These are phyloP conservation scores for Penicillium sp. DNA, from an alignment of 2,329 filamentous ascomycete species.

Conservation along the genomic window DNA sequence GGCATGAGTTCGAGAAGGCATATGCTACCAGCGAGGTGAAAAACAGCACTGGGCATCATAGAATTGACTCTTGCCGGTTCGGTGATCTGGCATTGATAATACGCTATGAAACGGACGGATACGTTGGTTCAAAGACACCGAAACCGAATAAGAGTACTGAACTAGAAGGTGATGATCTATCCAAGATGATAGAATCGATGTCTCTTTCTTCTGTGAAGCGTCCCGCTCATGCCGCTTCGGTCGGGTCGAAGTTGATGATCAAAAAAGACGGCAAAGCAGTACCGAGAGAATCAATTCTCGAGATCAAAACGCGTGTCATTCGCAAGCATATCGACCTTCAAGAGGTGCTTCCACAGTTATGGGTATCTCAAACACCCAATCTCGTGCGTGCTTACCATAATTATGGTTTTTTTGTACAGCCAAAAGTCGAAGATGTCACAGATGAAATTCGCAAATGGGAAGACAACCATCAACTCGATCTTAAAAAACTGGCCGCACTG, in stretches of 20 bases:
- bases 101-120: conserved; percentile 45
- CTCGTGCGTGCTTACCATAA: conserved; percentile 46
- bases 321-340: conserved; percentile 30
- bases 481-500: conserved; percentile 31
- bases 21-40: conserved; percentile 35
- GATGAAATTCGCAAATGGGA: conserved; percentile 35
- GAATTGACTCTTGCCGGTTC: conserved; percentile 45
- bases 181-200: too few relatives aligned
- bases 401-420: conserved; percentile 31
- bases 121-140: conserved; percentile 13
- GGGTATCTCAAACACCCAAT: conserved; percentile 46
- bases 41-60: conserved; percentile 44
- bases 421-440: conserved; percentile 35
- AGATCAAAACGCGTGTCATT: conserved; percentile 44
- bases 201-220: too few relatives aligned
- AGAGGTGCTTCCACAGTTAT: conserved; percentile 42
- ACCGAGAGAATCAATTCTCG: conserved; percentile 36
- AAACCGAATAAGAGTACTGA: not conserved
- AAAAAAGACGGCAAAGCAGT: conserved; percentile 28
- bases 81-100: conserved; percentile 40
- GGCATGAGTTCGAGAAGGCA: conserved; percentile 45
- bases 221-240: not conserved
- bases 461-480: conserved; percentile 24
- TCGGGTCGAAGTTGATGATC: conserved; percentile 27
- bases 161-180: too few relatives aligned